phyloP scores from a whole-genome alignment of 1,284 basidiomycete species.

The Puccinia brachypodii region DNA sequence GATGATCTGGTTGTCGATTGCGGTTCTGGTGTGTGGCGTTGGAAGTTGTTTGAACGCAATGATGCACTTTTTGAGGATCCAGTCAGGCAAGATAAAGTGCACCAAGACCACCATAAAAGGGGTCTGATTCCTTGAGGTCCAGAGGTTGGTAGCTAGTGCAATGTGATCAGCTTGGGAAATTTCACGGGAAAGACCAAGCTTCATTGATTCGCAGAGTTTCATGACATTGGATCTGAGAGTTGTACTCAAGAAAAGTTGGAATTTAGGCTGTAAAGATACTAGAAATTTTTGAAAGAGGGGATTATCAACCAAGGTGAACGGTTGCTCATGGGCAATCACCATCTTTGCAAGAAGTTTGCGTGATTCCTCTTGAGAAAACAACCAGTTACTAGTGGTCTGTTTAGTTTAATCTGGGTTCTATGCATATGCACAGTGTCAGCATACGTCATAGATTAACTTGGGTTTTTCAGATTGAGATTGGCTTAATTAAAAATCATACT shows the following conservation, averaged over 20 bases:
- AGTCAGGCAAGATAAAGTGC: not conserved
- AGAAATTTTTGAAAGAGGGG: not conserved
- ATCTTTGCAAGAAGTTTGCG: not conserved
- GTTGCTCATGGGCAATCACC: not conserved
- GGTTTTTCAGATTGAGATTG: too few relatives aligned
- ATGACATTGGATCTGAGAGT: not conserved
- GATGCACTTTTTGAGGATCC: not conserved
- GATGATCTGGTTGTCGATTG: not conserved
- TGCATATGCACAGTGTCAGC: too few relatives aligned
- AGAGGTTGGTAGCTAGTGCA: not conserved
- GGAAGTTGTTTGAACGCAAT: not conserved
- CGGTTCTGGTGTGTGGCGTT: not conserved
- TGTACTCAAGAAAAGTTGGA: not conserved
- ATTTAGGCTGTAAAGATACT: not conserved
- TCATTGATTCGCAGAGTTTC: not conserved
- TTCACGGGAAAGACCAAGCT: not conserved
- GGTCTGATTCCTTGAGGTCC: not conserved
- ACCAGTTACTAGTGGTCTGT: too few relatives aligned
- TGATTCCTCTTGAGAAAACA: not conserved
- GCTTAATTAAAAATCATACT: too few relatives aligned
- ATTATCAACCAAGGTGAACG: not conserved
- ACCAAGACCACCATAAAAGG: not conserved
- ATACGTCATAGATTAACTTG: too few relatives aligned
- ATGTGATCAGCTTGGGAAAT: not conserved
- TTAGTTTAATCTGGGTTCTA: too few relatives aligned